These are phyloP conservation scores for Xylaria cubensis DNA, from an alignment of 495 filamentous ascomycete species.

Conservation along the genomic window DNA sequence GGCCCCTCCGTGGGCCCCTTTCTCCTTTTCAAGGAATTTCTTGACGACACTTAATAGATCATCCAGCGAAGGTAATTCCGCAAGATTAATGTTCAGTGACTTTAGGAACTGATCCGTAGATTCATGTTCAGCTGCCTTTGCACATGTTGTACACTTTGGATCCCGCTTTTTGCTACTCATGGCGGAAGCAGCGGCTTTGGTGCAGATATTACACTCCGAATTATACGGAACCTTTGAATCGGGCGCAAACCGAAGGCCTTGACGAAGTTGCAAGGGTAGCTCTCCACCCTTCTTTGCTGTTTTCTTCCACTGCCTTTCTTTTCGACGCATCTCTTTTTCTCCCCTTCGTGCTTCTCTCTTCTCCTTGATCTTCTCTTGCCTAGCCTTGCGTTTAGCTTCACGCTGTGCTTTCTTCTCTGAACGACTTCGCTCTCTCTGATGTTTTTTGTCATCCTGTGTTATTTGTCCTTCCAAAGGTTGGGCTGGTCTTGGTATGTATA, in stretches of 20 bases:
- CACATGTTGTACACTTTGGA: slow-evolving; percentile 24
- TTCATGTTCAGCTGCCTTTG: slow-evolving; percentile 19
- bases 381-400: slow-evolving; percentile 31
- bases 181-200: slow-evolving; percentile 9
- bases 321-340: slow-evolving; percentile 27
- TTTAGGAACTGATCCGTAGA: slow-evolving; percentile 21
- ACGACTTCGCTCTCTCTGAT: slow-evolving; percentile 30
- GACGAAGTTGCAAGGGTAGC: slow-evolving; percentile 21
- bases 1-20: not conserved
- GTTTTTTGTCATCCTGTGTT: slow-evolving; percentile 25
- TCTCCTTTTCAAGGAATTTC: not conserved
- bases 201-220: slow-evolving; percentile 21
- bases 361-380: slow-evolving; percentile 33
- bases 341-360: slow-evolving; percentile 26
- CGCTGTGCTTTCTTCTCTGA: slow-evolving; percentile 32
- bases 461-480: slow-evolving; percentile 12
- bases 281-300: slow-evolving; percentile 30
- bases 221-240: slow-evolving; percentile 12
- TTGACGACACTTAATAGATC: not conserved
- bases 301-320: slow-evolving; percentile 34
- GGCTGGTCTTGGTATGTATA: slow-evolving; percentile 18
- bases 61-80: not conserved
- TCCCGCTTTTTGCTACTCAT: slow-evolving; percentile 8
- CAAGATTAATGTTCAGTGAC: slow-evolving; percentile 17
- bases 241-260: slow-evolving; percentile 17